Base-by-base conservation (phyloP, 192 early-diverging fungal genomes). In the Coemansia sp. region DNA sequence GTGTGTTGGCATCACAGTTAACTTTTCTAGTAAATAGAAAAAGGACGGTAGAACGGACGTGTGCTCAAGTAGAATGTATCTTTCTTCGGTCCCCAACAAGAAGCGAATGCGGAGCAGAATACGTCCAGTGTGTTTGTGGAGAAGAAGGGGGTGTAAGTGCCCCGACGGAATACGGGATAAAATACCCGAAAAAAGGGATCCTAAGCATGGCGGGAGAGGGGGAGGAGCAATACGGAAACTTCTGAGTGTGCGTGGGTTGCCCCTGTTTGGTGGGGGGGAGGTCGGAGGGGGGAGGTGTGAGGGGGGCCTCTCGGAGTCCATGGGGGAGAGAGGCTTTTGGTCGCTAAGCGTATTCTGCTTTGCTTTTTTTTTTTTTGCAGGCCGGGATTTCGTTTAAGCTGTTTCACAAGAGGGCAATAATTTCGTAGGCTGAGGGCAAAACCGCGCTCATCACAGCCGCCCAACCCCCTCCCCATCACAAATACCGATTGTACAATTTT, bases 281-380 rank as follows among this genome's bases (percentile, higher is more conserved):
- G 54, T 55, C 29, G 23, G 10, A 6, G 33, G 10, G 33, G 33
- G 59, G 59, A 55, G 54, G 39, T n/a, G 36, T 55, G 42, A 21
- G 30, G 51, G 58, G 36, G 50, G 24, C 50, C 54, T 39, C 61
- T 63, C 61, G 72, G 59, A 74, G 64, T 74, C 72, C 72, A 66
- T 54, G 57, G 27, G 27, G 67, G 51, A 64, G 71, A 73, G 39
- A 14, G 39, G 39, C 39, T 46, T 46, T 73, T 73, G 71, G 71
- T 56, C 67, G 55, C 21, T 53, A 67, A 67, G 54, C 33, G 39
- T 33, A 23, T 32, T 63, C 19, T 63, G 27, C 31, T n/a, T 39
- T n/a, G n/a, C n/a, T 29, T 25, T 54, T 59, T 42, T 67, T 57
- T 30, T n/a, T 51, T 52, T 58, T 58, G 19, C 14, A 17, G 17